Evolutionary conservation across 192 early-diverging fungal species (phyloP).

Genomic region (Entomortierella chlamydospora): DNA sequence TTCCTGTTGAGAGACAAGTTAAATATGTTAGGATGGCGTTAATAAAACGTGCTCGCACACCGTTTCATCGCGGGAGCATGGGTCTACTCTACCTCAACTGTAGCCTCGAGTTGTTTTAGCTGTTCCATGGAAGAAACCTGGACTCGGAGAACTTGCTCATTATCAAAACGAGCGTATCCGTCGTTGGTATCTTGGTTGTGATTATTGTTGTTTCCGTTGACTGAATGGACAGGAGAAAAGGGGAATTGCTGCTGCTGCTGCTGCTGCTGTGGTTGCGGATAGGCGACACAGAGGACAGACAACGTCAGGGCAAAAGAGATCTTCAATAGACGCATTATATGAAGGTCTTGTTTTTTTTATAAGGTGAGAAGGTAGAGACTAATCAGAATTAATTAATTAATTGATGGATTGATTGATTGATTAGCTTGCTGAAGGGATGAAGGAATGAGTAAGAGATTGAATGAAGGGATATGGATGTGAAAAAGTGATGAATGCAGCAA

Average conservation of each 20-base stretch:
- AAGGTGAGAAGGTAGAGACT: too few species aligned
- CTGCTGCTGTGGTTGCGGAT: constrained; percentile 15
- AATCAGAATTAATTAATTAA: too few species aligned
- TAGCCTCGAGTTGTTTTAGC: constrained; percentile 37
- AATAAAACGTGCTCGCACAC: background rate
- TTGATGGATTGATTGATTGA: too few species aligned
- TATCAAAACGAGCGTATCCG: constrained; percentile 48
- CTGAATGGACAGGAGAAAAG: background rate
- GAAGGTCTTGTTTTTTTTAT: background rate
- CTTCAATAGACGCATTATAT: constrained; percentile 28
- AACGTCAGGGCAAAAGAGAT: constrained; percentile 25
- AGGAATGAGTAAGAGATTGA: too few species aligned
- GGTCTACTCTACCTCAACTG: constrained; percentile 28
- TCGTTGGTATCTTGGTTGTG: background rate
- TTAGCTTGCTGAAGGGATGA: too few species aligned
- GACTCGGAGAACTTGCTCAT: constrained; percentile 38
- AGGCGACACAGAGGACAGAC: constrained; percentile 14
- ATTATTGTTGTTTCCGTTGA: constrained; percentile 1
- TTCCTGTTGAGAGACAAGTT: constrained; percentile 11
- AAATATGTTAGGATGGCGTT: background rate
- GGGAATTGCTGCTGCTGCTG: constrained; percentile 14
- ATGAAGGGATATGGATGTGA: too few species aligned
- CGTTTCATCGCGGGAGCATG: background rate
- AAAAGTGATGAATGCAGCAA: too few species aligned
- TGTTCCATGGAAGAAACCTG: constrained; percentile 37